Base-by-base conservation (phyloP, 768 basidiomycete genomes). In the Rhodotorula kratochvilovae region DNA sequence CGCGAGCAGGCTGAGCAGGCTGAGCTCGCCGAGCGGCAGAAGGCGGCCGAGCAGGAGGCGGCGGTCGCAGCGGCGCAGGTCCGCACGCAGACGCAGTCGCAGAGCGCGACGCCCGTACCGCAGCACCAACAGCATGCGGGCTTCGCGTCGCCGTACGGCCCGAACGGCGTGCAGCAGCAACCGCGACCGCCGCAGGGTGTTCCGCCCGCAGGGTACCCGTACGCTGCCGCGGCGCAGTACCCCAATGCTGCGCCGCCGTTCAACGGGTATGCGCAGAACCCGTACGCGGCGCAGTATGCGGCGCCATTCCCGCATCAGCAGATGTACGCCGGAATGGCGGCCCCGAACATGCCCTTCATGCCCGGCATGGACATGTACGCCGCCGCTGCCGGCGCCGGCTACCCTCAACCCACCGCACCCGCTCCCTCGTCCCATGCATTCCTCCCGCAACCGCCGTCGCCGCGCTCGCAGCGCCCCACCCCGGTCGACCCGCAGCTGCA, bases 1-100 rank as follows among this genome's bases (percentile, higher is more conserved):
- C 61, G 43, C n/a, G 69, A 56, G 35, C 58, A 54, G 53, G 68
- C 68, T 15, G 58, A 55, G 42, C 43, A 33, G 33, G 68, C 59
- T 1, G 39, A 39, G 25, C 45, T 23, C 35, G 59, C 59, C 31
- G 35, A 63, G 51, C 31, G 50, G 33, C 50, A 54, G 33, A 13
- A 27, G 2, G 51, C 51, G 13, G n/a, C 13, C n/a, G 56, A 60
- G 27, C 53, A 63, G 27, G 62, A 56, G 15, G 67, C 45, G 27
- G 67, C 39, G 39, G 29, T 10, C 5, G 43, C 57, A 25, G 36
- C 57, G 13, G 57, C 48, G 48, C 45, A 23, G 45, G 23, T 7
- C 4, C 25, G 25, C 23, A 11, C 11, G 25, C 27, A 7, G 48
- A 11, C 25, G 10, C 48, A 4, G 27, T 4, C 6, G 48, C 23